Base-by-base conservation (phyloP, 768 basidiomycete genomes). In the Phlebiopsis flavidoalba region DNA sequence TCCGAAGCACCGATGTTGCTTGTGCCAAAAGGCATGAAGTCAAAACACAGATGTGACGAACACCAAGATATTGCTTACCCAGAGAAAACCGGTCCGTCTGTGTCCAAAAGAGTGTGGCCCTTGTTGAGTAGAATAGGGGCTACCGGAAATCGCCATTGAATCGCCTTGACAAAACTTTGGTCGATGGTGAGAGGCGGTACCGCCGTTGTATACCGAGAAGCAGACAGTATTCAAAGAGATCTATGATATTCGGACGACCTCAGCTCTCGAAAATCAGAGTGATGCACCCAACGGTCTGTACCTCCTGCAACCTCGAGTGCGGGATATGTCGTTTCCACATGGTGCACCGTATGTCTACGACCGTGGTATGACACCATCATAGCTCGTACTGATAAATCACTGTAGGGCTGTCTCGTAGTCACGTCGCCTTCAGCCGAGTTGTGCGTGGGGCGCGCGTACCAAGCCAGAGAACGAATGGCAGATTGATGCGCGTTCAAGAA, bases 291-390 rank as follows among this genome's bases (percentile, higher is more conserved):
- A 43, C 15, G 35, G 45, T 46, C 50, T 64, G 43, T 36, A 85
- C 92, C 92, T n/a, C n/a, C n/a, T n/a, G n/a, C n/a, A n/a, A n/a
- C n/a, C n/a, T 81, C 92, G 75, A 2, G 89, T 93, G 17, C 92
- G 79, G 67, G 91, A 91, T 73, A 93, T 80, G 22, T 87, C 80
- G 46, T 83, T 84, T 0, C 85, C 83, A 58, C 79, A 79, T 3
- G 80, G 80, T 14, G 93, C 88, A n/a, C 2, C 91, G 79, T 45
- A 93, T 82, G 68, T 97, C 95, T 0, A 85, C 87, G 67, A 93
- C 69, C n/a, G 63, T 84, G n/a, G 84, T 49, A 87, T 83, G 59
- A 85, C 77, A 1, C 93, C 94, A 64, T 96, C 93, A 63, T 91
- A 90, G 0, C 91, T 91, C 0, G 86, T 88, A 63, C 86, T 89